phyloP scores from a whole-genome alignment of 805 yeast genomes.

The Saccharomycopsis sp. region DNA sequence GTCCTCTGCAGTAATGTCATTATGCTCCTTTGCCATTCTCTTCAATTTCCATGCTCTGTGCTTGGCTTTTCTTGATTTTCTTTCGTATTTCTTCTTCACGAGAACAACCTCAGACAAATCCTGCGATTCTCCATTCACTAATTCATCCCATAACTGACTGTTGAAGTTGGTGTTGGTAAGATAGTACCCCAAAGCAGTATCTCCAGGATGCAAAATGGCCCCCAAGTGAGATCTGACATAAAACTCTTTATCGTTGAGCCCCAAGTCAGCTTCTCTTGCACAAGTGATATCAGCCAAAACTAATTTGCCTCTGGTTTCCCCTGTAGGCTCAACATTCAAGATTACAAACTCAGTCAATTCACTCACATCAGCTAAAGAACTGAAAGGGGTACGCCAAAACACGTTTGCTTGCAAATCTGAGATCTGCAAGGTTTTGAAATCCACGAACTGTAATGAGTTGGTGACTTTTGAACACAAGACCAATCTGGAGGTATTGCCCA shows the following conservation, averaged over 20 bases:
- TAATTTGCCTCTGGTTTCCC: constrained; percentile 64
- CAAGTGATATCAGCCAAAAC: constrained; percentile 87
- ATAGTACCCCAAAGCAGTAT: constrained; percentile 87
- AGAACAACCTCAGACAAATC: constrained; percentile 78
- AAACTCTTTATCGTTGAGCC: constrained; percentile 74
- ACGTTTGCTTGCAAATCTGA: constrained; percentile 66
- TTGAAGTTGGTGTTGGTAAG: constrained; percentile 82
- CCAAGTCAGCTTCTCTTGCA: constrained; percentile 85
- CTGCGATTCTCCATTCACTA: constrained; percentile 43
- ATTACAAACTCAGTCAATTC: constrained; percentile 83
- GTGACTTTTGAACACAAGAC: constrained; percentile 81
- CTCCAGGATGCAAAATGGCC: constrained; percentile 93
- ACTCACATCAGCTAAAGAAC: constrained; percentile 64
- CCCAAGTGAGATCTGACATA: constrained; percentile 90
- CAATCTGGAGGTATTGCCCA: constrained; percentile 77
- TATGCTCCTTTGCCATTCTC: constrained; percentile 96
- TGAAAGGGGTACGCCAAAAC: constrained; percentile 81
- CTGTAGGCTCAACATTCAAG: constrained; percentile 90
- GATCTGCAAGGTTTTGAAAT: constrained; percentile 71
- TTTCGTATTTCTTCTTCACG: constrained; percentile 82
- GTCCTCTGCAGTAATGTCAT: constrained; percentile 72
- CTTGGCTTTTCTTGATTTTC: constrained; percentile 69
- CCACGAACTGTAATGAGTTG: constrained; percentile 79
- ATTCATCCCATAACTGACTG: constrained; percentile 72
- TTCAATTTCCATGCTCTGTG: constrained; percentile 85